phyloP scores from a whole-genome alignment of 306 rosid species.

The Cucumis melo region DNA sequence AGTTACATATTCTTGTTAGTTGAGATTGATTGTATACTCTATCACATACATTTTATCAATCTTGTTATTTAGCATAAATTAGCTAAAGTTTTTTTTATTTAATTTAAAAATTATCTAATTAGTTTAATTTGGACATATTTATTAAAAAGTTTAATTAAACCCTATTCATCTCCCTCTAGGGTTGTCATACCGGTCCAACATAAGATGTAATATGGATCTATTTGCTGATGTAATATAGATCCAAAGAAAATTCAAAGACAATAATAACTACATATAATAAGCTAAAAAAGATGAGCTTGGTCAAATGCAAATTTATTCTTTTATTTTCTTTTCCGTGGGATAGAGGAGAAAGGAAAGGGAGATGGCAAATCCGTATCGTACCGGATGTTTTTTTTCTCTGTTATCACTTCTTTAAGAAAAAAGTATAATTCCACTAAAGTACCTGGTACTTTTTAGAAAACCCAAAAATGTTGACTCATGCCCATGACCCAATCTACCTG shows the following conservation, averaged over 20 bases:
- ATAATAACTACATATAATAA: not conserved
- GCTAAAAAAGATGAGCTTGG: not conserved
- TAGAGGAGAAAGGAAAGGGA: not conserved
- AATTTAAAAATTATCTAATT: no score
- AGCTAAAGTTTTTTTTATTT: no score
- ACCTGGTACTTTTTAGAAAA: conserved; percentile 68
- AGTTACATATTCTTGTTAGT: no score
- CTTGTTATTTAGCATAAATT: no score
- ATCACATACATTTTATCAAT: no score
- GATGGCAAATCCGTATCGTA: conserved; percentile 7
- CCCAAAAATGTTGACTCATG: conserved; percentile 52
- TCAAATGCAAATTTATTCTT: not conserved
- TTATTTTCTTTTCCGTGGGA: not conserved
- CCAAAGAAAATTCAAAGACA: not conserved
- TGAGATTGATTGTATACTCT: no score
- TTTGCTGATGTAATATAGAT: not conserved
- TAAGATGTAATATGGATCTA: not conserved
- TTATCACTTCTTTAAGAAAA: not conserved
- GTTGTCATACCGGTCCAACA: no score
- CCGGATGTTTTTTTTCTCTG: conserved; percentile 34
- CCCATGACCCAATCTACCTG: conserved; percentile 92
- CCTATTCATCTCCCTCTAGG: no score
- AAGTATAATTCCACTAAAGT: not conserved
- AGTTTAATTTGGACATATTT: no score
- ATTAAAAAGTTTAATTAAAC: no score